These are phyloP conservation scores for Zygosaccharomyces pseudorouxii DNA, from an alignment of 805 yeast species.

Conservation along the genomic window DNA sequence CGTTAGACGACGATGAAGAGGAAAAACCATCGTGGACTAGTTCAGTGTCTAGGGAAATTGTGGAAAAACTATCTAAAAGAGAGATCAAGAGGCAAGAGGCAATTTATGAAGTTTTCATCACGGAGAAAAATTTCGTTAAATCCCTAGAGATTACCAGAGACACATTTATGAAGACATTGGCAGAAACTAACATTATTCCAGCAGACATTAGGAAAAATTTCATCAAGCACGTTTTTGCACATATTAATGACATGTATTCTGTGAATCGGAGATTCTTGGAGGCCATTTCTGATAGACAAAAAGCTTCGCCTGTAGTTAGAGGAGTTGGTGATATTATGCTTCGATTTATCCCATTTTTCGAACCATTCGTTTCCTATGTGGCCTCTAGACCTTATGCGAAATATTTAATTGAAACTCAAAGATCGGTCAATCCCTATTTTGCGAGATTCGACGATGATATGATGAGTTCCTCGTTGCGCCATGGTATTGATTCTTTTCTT, in stretches of 20 bases:
- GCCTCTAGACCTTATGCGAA: constrained; percentile 94
- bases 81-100: constrained; percentile 94
- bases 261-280: constrained; percentile 84
- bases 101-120: constrained; percentile 87
- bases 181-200: constrained; percentile 83
- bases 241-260: constrained; percentile 79
- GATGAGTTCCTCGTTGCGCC: constrained; percentile 55
- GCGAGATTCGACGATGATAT: constrained; percentile 88
- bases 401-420: constrained; percentile 91
- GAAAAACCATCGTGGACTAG: constrained; percentile 89
- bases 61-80: constrained; percentile 71
- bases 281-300: constrained; percentile 82
- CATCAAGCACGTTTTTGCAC: constrained; percentile 85
- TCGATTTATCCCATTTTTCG: constrained; percentile 79
- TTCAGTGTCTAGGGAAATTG: constrained; percentile 74
- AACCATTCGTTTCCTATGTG: constrained; percentile 88
- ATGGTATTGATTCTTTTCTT: constrained; percentile 83
- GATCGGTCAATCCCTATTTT: constrained; percentile 82
- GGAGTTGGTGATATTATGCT: constrained; percentile 83
- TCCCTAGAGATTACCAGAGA: constrained; percentile 91
- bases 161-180: constrained; percentile 86
- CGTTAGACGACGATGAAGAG: constrained; percentile 58
- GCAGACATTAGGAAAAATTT: constrained; percentile 86
- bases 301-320: constrained; percentile 74
- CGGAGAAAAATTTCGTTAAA: constrained; percentile 93